phyloP scores from a whole-genome alignment of 2,329 filamentous ascomycete species.

The Daldinia sp. region DNA sequence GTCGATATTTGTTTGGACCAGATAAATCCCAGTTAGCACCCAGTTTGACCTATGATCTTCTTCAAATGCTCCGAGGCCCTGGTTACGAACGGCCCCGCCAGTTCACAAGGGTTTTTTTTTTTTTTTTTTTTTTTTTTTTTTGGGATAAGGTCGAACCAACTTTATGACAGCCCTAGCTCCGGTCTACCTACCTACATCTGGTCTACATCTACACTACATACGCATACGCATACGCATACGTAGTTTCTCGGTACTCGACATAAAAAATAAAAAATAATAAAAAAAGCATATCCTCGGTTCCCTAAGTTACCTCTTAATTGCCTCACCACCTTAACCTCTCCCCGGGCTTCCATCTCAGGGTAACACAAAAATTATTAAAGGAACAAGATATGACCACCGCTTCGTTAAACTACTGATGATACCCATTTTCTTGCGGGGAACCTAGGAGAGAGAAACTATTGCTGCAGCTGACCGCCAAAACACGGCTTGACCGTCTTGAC shows the following conservation, averaged over 20 bases:
- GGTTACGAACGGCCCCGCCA: constrained; percentile 28
- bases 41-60: constrained; percentile 24
- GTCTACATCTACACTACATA: not conserved
- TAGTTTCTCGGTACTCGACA: not conserved
- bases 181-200: not conserved
- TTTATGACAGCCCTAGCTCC: not conserved
- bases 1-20: constrained; percentile 15
- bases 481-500: constrained; percentile 6
- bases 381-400: constrained; percentile 16
- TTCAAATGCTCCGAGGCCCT: constrained; percentile 15
- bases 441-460: constrained; percentile 7
- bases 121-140: constrained; percentile 6
- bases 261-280: no score
- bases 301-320: constrained; percentile 26
- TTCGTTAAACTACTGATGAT: constrained; percentile 12
- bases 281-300: constrained; percentile 5
- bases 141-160: not conserved
- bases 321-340: constrained; percentile 18
- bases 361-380: constrained; percentile 20
- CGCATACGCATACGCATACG: no score
- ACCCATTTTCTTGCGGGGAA: constrained; percentile 20
- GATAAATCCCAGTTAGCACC: no score
- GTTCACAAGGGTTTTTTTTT: constrained; percentile 23
- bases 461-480: constrained; percentile 35
- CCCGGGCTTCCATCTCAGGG: not conserved